Evolutionary conservation across 2,329 filamentous ascomycete genomes (phyloP).

Genomic region (Stagonosporopsis tanaceti): DNA sequence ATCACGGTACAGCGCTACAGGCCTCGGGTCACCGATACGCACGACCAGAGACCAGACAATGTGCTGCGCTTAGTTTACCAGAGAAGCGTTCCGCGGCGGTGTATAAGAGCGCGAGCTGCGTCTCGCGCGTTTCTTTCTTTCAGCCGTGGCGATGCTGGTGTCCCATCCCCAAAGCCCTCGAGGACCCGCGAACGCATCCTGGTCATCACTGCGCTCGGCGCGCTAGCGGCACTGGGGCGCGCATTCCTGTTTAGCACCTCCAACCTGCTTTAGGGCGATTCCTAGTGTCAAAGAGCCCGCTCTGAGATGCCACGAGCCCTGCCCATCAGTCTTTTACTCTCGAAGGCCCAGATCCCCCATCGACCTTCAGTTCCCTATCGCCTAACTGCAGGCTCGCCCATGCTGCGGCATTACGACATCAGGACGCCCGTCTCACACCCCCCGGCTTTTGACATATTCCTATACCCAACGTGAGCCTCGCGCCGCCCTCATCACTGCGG

Average conservation of each 20-base stretch:
- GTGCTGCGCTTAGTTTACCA: background rate
- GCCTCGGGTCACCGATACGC: background rate
- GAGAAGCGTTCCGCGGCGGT: background rate
- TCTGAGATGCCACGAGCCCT: conserved; percentile 33
- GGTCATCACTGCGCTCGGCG: conserved; percentile 20
- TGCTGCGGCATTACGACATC: conserved; percentile 36
- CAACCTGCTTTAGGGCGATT: conserved; percentile 40
- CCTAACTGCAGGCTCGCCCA: conserved; percentile 29
- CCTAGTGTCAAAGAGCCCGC: conserved; percentile 34
- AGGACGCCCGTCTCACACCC: conserved; percentile 22
- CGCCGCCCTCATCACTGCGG: conserved; percentile 17
- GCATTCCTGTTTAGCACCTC: conserved; percentile 35
- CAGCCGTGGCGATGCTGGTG: background rate
- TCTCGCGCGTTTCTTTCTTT: background rate
- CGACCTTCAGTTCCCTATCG: conserved; percentile 28
- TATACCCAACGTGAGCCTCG: conserved; percentile 26
- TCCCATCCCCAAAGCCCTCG: conserved; percentile 10
- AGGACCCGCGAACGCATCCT: conserved; percentile 9
- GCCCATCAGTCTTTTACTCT: conserved; percentile 35
- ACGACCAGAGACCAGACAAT: background rate
- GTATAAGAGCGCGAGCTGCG: background rate
- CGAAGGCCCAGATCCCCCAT: conserved; percentile 35
- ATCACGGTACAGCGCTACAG: conserved; percentile 6
- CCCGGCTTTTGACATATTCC: conserved; percentile 25
- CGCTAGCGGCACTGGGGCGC: conserved; percentile 19